phyloP scores from a whole-genome alignment of 768 basidiomycete species.

The Thelephora aurantiotincta region DNA sequence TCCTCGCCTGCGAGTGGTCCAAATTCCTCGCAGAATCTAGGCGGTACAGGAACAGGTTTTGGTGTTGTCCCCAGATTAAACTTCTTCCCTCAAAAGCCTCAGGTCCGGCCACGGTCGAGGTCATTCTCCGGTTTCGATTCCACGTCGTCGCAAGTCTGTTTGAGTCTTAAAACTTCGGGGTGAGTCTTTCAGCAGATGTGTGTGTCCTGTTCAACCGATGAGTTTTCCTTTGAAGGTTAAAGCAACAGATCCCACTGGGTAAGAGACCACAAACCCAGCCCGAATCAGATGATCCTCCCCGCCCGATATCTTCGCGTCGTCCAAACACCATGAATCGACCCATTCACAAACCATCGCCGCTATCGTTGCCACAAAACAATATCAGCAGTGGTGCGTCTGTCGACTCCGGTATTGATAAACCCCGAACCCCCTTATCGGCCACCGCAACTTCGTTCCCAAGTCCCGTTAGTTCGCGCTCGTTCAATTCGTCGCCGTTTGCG shows the following conservation, averaged over 20 bases:
- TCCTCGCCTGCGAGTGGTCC: too few species aligned
- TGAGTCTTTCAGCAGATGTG: too few species aligned
- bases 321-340: conserved; percentile 7
- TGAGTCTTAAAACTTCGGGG: not conserved
- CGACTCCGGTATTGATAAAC: not conserved
- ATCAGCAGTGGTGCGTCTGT: conserved; percentile 1
- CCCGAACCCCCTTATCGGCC: not conserved
- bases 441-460: not conserved
- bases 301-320: too few species aligned
- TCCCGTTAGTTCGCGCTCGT: conserved; percentile 1
- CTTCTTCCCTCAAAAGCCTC: conserved; percentile 43
- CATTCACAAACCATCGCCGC: conserved; percentile 25
- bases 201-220: too few species aligned
- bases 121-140: conserved; percentile 66
- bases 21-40: too few species aligned
- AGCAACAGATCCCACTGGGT: too few species aligned
- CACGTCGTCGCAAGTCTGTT: conserved; percentile 13
- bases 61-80: conserved; percentile 36
- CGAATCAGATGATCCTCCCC: too few species aligned
- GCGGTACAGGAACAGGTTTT: too few species aligned
- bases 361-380: conserved; percentile 28
- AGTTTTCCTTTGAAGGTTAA: too few species aligned
- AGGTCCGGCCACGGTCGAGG: conserved; percentile 41
- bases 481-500: conserved; percentile 5
- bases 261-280: too few species aligned